Base-by-base conservation (phyloP, 352 stramenopile species). In the Pythium sp. region DNA sequence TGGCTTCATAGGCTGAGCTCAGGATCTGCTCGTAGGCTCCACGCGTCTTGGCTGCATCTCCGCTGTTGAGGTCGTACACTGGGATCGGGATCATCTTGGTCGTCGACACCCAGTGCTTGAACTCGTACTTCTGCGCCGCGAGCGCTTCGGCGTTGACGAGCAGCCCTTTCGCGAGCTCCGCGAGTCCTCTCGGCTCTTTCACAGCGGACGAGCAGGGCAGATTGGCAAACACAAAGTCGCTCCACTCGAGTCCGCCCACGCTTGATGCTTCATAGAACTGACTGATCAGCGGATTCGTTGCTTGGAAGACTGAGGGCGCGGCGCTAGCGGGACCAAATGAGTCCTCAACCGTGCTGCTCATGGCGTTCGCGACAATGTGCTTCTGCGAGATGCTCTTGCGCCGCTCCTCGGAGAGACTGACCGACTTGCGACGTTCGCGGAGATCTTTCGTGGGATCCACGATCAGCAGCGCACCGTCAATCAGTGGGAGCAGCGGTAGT, bases 191-290 rank as follows among this genome's bases (percentile, higher is more conserved):
- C 46, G 32, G 30, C 12, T 81, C 72, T 18, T 34, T 66, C 8
- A 20, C 41, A 20, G 58, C 51, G 9, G 30, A 71, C 14, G 18
- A 55, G 36, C 9, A 68, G 71, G 34, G 61, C 22, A 93, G 34
- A 30, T 84, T 75, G 0, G 81, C 75, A 63, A 92, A 90, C n/a
- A 78, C 71, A 64, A 93, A 91, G 68, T 92, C 86, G n/a, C 75
- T 91, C 86, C 86, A 92, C 71, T 89, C 77, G 28, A 93, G 62
- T 0, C 83, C 81, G 3, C 83, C 80, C 18, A 83, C 67, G 18
- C 36, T 68, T 1, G 79, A 67, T 24, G 74, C 73, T 18, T 84
- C 70, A 38, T 81, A 83, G 8, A 89, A 75, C 5, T 72, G 58
- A 24, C 70, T 71, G 5, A 89, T 70, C 8, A 85, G 63, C 15